These are phyloP conservation scores for Ascochyta rabiei DNA, from an alignment of 2,329 filamentous ascomycete species.

Conservation along the genomic window DNA sequence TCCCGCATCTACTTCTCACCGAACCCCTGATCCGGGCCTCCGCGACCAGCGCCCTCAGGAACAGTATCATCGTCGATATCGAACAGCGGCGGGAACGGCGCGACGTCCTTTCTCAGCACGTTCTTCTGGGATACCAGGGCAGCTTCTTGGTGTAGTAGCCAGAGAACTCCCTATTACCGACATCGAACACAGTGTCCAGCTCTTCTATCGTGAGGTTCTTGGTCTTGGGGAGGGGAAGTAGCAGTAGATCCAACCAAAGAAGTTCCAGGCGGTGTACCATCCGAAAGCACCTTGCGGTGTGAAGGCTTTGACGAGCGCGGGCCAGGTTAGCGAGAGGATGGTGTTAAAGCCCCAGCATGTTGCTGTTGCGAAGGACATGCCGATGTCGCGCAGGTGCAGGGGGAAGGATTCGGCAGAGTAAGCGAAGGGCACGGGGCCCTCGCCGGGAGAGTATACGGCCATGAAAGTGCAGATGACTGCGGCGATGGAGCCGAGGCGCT, in stretches of 20 bases:
- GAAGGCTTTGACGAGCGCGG: conserved; percentile 56
- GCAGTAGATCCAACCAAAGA: conserved; percentile 56
- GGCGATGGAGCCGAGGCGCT: conserved; percentile 45
- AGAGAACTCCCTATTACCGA: conserved; percentile 33
- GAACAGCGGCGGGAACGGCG: conserved; percentile 34
- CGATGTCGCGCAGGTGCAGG: conserved; percentile 52
- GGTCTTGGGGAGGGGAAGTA: conserved; percentile 42
- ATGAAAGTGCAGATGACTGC: conserved; percentile 58
- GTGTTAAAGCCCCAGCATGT: conserved; percentile 66
- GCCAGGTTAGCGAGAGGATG: conserved; percentile 60
- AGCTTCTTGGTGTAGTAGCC: conserved; percentile 38
- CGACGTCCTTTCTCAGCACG: conserved; percentile 37
- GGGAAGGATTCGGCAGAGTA: conserved; percentile 54
- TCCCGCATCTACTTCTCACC: background rate
- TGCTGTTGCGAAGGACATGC: conserved; percentile 55
- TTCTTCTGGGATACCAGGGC: conserved; percentile 46
- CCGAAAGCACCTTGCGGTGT: conserved; percentile 59
- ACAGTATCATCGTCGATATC: conserved; percentile 26
- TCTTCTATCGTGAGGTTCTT: conserved; percentile 41
- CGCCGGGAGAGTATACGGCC: conserved; percentile 49
- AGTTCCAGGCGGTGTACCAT: conserved; percentile 63
- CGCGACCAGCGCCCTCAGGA: conserved; percentile 7
- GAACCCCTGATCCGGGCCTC: background rate
- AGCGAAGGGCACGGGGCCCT: conserved; percentile 44
- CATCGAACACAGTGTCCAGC: conserved; percentile 40